Base-by-base conservation (phyloP, 2,329 filamentous ascomycete genomes). In the Colletotrichum sublineola region DNA sequence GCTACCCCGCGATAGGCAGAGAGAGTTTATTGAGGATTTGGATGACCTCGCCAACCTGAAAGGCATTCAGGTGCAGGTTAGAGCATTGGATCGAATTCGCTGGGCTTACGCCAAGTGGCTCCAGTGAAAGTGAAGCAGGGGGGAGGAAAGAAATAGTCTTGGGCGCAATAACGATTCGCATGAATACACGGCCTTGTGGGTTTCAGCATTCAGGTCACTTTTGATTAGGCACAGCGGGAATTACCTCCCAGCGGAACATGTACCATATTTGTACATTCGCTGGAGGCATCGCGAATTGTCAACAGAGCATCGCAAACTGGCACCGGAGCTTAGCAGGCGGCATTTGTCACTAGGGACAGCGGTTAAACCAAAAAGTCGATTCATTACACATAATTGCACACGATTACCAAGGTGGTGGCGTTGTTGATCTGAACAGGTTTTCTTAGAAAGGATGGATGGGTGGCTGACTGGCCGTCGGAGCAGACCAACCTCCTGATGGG, bases 61-160 rank as follows among this genome's bases (percentile, higher is more conserved):
- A 76, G 94, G 94, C 3, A 88, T 97, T 63, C 89, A 91, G 77
- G 88, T 91, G 76, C 96, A 98, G 84, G 87, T 91, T 72, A 92
- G 90, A 79, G 93, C 96, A 55, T 84, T 97, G 66, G 90, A 95
- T 77, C 88, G 96, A 72, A 94, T 98, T 76, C 88, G 94, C 74
- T 98, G 96, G 96, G 93, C 93, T 5, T 98, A 98, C 84, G 90
- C 90, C 2, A 92, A 91, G 79, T 98, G 93, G 92, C 79, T 94
- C 64, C 82, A 78, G 69, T 85, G 48, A 71, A 44, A 52, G 29
- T 12, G 11, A 48, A 64, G 44, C 48, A n/a, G 24, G 55, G 31
- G 44, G 38, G 12, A 31, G 7, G n/a, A 33, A 33, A 24, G 52
- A 55, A 29, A n/a, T 46, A 64, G 62, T n/a, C 33, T 63, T 24